These are phyloP conservation scores for Lithospermum erythrorhizon DNA, from an alignment of 257 asterid species.

Conservation along the genomic window DNA sequence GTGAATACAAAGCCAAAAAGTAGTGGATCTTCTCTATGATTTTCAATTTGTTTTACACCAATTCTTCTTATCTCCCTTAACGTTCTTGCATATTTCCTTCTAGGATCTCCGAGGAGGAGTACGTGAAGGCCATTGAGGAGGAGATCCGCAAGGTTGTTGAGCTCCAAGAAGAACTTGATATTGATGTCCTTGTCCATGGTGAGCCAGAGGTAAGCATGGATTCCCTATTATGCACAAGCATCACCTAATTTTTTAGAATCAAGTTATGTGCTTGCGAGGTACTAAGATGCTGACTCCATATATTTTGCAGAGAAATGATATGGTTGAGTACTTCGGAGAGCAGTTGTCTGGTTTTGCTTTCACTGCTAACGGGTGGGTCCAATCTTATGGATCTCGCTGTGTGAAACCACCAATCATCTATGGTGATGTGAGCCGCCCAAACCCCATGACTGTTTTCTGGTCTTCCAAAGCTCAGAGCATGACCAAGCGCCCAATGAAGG, in stretches of 20 bases:
- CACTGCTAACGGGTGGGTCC: constrained; percentile 98
- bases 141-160: constrained; percentile 90
- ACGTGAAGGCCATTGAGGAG: constrained; percentile 66
- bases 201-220: constrained; percentile 80
- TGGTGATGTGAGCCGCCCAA: constrained; percentile 98
- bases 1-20: constrained; percentile 97
- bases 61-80: constrained; percentile 11
- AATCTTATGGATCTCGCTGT: constrained; percentile 94
- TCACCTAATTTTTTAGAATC: not conserved
- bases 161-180: constrained; percentile 97
- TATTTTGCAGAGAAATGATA: constrained; percentile 72
- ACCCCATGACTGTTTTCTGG: constrained; percentile 98
- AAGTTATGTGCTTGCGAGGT: not conserved
- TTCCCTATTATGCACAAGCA: not conserved
- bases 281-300: constrained; percentile 8
- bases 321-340: constrained; percentile 99
- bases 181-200: constrained; percentile 97
- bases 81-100: constrained; percentile 3
- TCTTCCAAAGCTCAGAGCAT: constrained; percentile 88
- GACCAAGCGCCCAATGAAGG: constrained; percentile 99
- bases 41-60: not conserved
- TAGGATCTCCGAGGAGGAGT: constrained; percentile 90
- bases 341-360: constrained; percentile 94
- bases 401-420: constrained; percentile 99
- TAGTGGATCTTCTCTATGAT: constrained; percentile 13